Evolutionary conservation across 371 early-diverging fungal species (phyloP).

Genomic region (Aphelidium insulamus): DNA sequence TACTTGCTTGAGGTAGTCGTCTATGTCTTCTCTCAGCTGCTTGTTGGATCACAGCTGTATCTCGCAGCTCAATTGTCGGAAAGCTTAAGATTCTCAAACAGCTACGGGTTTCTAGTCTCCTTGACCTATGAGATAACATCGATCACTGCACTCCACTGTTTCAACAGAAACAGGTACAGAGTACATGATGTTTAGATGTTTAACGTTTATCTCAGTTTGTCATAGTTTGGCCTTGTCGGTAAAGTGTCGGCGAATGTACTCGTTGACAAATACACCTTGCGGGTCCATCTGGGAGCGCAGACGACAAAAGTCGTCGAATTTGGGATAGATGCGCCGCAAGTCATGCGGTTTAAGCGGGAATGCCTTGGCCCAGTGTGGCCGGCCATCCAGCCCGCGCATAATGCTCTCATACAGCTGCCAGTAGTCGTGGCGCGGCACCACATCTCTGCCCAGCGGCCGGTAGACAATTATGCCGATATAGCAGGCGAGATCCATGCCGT

Average conservation of each 20-base stretch:
- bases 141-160: neutral
- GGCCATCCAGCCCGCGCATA: conserved; percentile 41
- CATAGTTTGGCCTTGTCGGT: conserved; percentile 4
- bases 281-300: conserved; percentile 45
- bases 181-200: no score
- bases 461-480: conserved; percentile 74
- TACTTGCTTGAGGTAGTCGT: no score
- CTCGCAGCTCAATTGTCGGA: no score
- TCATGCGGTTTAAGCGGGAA: conserved; percentile 6
- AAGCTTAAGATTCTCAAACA: no score
- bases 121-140: no score
- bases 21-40: no score
- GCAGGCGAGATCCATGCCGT: conserved; percentile 38
- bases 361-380: conserved; percentile 74
- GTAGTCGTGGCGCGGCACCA: conserved; percentile 44
- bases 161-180: neutral
- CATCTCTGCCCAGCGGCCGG: conserved; percentile 11
- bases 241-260: conserved; percentile 42
- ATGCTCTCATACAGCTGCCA: conserved; percentile 54
- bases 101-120: no score
- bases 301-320: conserved; percentile 27
- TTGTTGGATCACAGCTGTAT: no score
- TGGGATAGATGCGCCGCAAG: conserved; percentile 33
- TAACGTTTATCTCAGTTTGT: no score
- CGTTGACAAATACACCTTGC: conserved; percentile 41